Evolutionary conservation across 2,329 filamentous ascomycete species (phyloP).

Genomic region (Fusarium stilboides): DNA sequence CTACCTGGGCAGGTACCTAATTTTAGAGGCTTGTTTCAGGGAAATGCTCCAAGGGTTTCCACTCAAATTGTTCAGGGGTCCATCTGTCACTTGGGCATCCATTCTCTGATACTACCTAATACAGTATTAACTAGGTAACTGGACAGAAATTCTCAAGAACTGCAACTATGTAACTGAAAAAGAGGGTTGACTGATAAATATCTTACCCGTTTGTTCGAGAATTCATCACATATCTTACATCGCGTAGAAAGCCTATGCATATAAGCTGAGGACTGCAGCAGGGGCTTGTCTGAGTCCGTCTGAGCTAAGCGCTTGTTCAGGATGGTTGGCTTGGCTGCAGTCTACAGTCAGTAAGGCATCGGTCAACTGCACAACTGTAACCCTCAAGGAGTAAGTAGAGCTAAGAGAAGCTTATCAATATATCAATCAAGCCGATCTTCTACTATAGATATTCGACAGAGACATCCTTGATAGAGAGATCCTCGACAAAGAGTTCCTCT

Average conservation of each 20-base stretch:
- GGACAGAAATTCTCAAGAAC: neutral
- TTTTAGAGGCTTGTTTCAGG: slow-evolving; percentile 45
- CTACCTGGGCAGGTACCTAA: slow-evolving; percentile 23
- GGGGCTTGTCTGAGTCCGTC: slow-evolving; percentile 4
- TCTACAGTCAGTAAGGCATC: neutral
- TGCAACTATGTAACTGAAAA: too few relatives aligned
- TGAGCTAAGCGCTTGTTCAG: slow-evolving; percentile 31
- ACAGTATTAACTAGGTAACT: neutral
- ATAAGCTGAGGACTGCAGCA: neutral
- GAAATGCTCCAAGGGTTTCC: slow-evolving; percentile 23
- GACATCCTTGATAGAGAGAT: too few relatives aligned
- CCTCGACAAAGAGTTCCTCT: too few relatives aligned
- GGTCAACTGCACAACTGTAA: too few relatives aligned
- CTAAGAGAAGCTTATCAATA: too few relatives aligned
- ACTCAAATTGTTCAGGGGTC: slow-evolving; percentile 30
- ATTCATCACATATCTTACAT: neutral
- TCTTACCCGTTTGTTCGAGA: neutral
- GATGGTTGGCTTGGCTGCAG: slow-evolving; percentile 3
- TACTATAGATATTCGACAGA: too few relatives aligned
- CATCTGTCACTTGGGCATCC: slow-evolving; percentile 1
- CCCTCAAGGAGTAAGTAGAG: too few relatives aligned
- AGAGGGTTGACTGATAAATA: neutral
- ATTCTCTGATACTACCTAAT: slow-evolving; percentile 4
- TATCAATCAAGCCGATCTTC: too few relatives aligned
- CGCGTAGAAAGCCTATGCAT: neutral